Evolutionary conservation across 257 asterid genomes (phyloP).

Genomic region (Gentiana dahurica): DNA sequence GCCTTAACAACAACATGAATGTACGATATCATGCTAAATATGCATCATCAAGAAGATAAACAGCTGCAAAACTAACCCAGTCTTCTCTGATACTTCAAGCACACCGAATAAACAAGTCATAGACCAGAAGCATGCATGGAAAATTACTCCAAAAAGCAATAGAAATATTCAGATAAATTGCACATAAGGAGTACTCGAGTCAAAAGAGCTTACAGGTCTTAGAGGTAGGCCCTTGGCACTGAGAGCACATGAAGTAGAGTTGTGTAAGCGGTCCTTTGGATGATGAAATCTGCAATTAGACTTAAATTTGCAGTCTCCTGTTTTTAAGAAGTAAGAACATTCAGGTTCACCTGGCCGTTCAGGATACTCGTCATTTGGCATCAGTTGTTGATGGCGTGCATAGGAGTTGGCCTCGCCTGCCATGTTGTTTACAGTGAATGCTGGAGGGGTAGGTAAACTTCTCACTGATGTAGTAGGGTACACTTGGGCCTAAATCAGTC

Average conservation of each 20-base stretch:
- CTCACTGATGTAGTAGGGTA: conserved; percentile 56
- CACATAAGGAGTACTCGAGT: neutral
- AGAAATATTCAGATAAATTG: no score
- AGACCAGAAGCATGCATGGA: no score
- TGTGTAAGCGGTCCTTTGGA: conserved; percentile 47
- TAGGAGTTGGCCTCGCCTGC: conserved; percentile 38
- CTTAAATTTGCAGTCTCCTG: conserved; percentile 85
- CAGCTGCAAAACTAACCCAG: neutral
- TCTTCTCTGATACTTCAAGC: no score
- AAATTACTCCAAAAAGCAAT: no score
- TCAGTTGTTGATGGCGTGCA: conserved; percentile 32
- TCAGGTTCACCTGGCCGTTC: conserved; percentile 92
- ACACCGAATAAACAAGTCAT: neutral
- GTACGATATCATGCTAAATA: neutral
- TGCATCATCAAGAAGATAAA: neutral
- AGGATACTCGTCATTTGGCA: conserved; percentile 55
- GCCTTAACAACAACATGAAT: neutral
- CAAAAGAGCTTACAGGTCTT: conserved; percentile 67
- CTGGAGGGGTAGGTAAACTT: conserved; percentile 88
- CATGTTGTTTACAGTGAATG: conserved; percentile 52
- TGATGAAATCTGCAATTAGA: conserved; percentile 85
- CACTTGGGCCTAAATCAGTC: conserved; percentile 42
- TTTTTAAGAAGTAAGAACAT: conserved; percentile 72
- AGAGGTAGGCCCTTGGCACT: conserved; percentile 92
- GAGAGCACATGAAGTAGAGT: conserved; percentile 31